These are phyloP conservation scores for Monosporascus sp. DNA, from an alignment of 2,329 filamentous ascomycete genomes.

Conservation along the genomic window DNA sequence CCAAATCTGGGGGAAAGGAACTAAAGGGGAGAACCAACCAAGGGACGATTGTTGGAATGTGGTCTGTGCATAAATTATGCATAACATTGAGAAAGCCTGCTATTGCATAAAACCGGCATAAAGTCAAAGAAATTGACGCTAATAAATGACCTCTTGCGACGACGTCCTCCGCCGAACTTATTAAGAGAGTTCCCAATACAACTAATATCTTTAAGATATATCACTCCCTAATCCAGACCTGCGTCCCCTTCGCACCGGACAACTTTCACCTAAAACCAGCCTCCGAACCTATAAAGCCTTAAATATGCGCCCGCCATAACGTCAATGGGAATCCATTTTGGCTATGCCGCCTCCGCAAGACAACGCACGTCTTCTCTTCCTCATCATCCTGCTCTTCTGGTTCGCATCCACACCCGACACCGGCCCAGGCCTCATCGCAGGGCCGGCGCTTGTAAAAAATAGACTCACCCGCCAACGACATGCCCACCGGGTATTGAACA, in stretches of 20 bases:
- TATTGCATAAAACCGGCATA: too few species aligned
- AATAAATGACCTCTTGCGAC: too few species aligned
- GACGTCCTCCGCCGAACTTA: too few species aligned
- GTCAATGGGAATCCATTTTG: constrained; percentile 24
- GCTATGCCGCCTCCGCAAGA: constrained; percentile 46
- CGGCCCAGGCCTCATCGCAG: constrained; percentile 35
- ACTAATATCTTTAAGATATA: too few species aligned
- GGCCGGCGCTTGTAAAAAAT: constrained; percentile 36
- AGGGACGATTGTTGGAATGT: neutral
- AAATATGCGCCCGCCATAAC: constrained; percentile 11
- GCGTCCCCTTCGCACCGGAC: neutral
- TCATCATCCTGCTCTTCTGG: constrained; percentile 42
- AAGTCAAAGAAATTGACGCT: too few species aligned
- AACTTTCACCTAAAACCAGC: neutral
- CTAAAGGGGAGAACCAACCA: neutral
- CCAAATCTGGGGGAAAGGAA: neutral
- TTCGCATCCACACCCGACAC: constrained; percentile 37
- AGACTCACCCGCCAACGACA: constrained; percentile 48
- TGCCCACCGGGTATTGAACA: constrained; percentile 50
- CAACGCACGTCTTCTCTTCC: constrained; percentile 38
- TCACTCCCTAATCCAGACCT: neutral
- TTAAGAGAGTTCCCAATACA: too few species aligned
- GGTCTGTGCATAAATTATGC: too few species aligned
- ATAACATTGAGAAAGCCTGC: too few species aligned
- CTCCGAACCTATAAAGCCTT: neutral